phyloP scores from a whole-genome alignment of 257 asterid species.

The Solanum chiquidenum region DNA sequence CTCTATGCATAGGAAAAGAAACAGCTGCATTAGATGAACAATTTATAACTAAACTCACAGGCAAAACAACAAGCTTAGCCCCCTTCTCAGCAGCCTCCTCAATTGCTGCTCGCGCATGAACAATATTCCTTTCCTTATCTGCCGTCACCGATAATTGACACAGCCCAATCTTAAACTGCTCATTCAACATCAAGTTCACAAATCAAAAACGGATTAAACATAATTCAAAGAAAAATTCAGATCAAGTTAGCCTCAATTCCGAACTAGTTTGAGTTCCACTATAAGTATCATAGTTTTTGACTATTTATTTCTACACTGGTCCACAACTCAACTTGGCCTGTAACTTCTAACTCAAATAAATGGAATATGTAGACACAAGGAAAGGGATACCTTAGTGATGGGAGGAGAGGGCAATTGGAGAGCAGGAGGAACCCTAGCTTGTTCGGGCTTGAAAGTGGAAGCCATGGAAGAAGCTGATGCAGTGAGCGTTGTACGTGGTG shows the following conservation, averaged over 20 bases:
- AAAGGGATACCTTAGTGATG: constrained; percentile 37
- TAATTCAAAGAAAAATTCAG: not conserved
- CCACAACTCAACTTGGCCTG: not conserved
- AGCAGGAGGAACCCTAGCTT: constrained; percentile 72
- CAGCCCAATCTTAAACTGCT: constrained; percentile 71
- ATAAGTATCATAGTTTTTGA: not conserved
- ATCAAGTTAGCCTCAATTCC: not conserved
- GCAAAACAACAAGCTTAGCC: constrained; percentile 77
- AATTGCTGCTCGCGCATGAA: constrained; percentile 57
- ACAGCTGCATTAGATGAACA: not conserved
- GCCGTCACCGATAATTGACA: constrained; percentile 82
- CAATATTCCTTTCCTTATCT: constrained; percentile 73
- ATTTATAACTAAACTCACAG: constrained; percentile 36
- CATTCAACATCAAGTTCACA: constrained; percentile 4
- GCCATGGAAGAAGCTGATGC: constrained; percentile 52
- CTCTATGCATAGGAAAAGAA: not conserved
- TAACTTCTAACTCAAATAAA: not conserved
- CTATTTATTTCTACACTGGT: not conserved
- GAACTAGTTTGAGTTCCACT: not conserved
- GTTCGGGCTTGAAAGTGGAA: constrained; percentile 46
- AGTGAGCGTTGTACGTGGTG: constrained; percentile 12
- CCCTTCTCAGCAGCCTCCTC: constrained; percentile 89
- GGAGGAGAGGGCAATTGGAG: constrained; percentile 44
- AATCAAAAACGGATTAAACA: not conserved
- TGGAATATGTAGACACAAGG: not conserved